Base-by-base conservation (phyloP, 139 green algal species). In the Trebouxia sp. region DNA sequence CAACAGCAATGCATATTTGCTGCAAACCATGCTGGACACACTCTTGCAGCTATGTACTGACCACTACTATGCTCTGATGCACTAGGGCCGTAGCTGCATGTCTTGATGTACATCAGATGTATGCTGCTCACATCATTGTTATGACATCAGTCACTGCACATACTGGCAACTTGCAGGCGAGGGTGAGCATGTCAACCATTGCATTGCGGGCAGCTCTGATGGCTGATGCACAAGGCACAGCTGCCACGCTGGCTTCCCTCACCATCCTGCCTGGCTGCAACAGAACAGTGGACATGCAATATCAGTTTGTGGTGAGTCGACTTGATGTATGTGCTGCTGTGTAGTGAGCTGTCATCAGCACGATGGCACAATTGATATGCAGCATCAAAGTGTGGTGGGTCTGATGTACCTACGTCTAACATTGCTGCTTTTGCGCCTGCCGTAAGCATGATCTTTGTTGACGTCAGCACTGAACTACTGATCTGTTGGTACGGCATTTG, bases 211-310 rank as follows among this genome's bases (percentile, higher is more conserved):
- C n/a, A 37, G 56, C 56, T 28, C 20, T 67, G 56, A 67, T 67
- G 1, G 3, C 38, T 8, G 8, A 41, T n/a, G 7, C 38, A 6
- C 9, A 67, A 6, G 8, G 39, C 28, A n/a, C 38, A 28, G 28
- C 38, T 9, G 56, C 56, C 38, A 28, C 56, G 10, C 7, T 67
- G 38, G 56, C n/a, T 39, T 39, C 56, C 56, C 56, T 67, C 39
- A 28, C 56, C 22, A 28, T 67, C 8, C 56, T 67, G n/a, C 56
- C 56, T 41, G 56, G 56, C n/a, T 67, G 56, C 56, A 67, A 67
- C 56, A 67, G 56, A 28, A 67, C 56, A 26, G 56, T 15, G 15
- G 56, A 67, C 56, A 67, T 67, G 56, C 56, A 67, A 6, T 67
- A 67, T 67, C 28, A 26, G 3, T 42, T 67, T 67, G 56, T 42